Evolutionary conservation across 2,329 filamentous ascomycete species (phyloP), one percentile per base, ranked within the genome.

Genomic region (Botryotinia convoluta): DNA sequence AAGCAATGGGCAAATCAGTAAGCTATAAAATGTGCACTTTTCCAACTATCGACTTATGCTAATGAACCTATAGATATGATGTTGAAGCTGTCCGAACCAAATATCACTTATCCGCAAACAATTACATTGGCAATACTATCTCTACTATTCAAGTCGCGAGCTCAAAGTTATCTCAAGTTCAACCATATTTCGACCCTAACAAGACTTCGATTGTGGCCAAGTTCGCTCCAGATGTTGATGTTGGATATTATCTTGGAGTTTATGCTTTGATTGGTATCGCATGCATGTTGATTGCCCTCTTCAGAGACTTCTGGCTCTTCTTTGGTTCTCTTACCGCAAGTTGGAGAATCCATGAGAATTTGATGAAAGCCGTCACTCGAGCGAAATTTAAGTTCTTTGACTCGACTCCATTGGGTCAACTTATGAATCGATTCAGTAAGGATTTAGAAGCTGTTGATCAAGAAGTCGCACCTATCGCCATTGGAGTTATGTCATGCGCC

Each of bases 391-490:
- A 93, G 81, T 99, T 99, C 84, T 99, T 99, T 80, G 96, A 99
- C 80, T 92, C 95, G 1, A 99, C 96, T 0, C 96, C 96, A 3
- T 88, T 98, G 0, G 96, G 96, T 20, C 95, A 98, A 83, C 87
- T 99, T 79, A 98, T 98, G 91, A 99, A 99, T 83, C 90, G 96
- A 32, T 99, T 99, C 84, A 98, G 95, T 81, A 98, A 98, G 83
- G 96, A 99, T 81, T 89, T 99, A 22, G 95, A 99, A 82, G 91
- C 94, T 18, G 88, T 99, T 32, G 96, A 99, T 78, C 96, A 99
- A 81, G 96, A 99, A 82, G 93, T 99, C 73, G 95, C 96, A 0
- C 94, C 95, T 3, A 91, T 97, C 59, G 95, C 96, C 35, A 95
- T 98, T 77, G 89, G 89, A 71, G 88, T 91, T 70, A 88, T 91